phyloP scores from a whole-genome alignment of 169 alveolate genomes.

The Babesia ovata region DNA sequence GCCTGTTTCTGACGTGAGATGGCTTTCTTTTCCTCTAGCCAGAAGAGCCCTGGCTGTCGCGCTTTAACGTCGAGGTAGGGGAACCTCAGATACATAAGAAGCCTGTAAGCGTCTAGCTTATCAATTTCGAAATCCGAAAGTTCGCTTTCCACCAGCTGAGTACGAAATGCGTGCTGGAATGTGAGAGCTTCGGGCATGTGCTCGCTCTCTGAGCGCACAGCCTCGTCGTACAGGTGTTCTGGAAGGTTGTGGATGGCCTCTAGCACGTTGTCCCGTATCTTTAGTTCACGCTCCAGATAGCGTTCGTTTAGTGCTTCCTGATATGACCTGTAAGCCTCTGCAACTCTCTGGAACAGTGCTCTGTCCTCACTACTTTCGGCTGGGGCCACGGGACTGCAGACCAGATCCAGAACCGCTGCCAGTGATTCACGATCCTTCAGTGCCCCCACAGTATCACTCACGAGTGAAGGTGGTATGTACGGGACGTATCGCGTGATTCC shows the following conservation, averaged over 20 bases:
- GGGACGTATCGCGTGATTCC: slow-evolving; percentile 77
- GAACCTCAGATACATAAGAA: slow-evolving; percentile 72
- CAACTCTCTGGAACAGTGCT: slow-evolving; percentile 63
- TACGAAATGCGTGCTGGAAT: slow-evolving; percentile 65
- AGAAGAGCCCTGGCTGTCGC: slow-evolving; percentile 74
- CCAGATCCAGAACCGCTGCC: slow-evolving; percentile 71
- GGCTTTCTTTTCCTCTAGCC: slow-evolving; percentile 78
- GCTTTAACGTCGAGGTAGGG: slow-evolving; percentile 73
- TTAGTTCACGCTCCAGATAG: slow-evolving; percentile 42
- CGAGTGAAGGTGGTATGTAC: slow-evolving; percentile 76
- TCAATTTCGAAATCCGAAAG: slow-evolving; percentile 68
- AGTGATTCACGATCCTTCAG: slow-evolving; percentile 71
- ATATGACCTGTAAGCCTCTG: slow-evolving; percentile 66
- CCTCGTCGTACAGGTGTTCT: slow-evolving; percentile 67
- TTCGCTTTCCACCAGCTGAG: slow-evolving; percentile 48
- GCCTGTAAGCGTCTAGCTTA: slow-evolving; percentile 71
- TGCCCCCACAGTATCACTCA: slow-evolving; percentile 73
- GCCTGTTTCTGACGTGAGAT: slow-evolving; percentile 78
- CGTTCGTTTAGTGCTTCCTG: slow-evolving; percentile 17
- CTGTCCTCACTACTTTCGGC: slow-evolving; percentile 72
- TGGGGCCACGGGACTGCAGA: slow-evolving; percentile 75
- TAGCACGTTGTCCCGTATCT: slow-evolving; percentile 19
- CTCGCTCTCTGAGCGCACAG: slow-evolving; percentile 61
- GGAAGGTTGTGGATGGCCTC: slow-evolving; percentile 65
- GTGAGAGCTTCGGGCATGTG: slow-evolving; percentile 63